These are phyloP conservation scores for Lanmaoa rubissima DNA, from an alignment of 768 basidiomycete species.

Conservation along the genomic window DNA sequence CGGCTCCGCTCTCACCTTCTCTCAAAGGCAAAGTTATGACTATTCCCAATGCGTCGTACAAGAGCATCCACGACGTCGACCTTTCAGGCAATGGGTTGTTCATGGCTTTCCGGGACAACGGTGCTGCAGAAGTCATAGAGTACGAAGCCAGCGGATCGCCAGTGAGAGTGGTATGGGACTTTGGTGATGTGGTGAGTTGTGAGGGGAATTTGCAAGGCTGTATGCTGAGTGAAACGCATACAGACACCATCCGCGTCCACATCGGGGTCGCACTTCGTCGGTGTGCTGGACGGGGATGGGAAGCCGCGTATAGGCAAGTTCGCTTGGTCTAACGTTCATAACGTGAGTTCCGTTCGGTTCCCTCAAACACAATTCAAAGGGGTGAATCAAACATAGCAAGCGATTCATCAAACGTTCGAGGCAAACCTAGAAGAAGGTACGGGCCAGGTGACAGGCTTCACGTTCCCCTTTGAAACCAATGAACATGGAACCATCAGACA, in stretches of 20 bases:
- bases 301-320: slow-evolving; percentile 58
- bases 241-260: slow-evolving; percentile 43
- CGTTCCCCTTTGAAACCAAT: slow-evolving; percentile 63
- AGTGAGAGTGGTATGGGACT: slow-evolving; percentile 49
- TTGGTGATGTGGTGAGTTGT: slow-evolving; percentile 48
- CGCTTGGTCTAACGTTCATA: slow-evolving; percentile 58
- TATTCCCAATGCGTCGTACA: slow-evolving; percentile 46
- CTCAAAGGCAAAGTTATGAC: slow-evolving; percentile 48
- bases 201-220: not conserved
- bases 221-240: not conserved
- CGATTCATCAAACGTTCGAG: slow-evolving; percentile 50
- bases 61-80: slow-evolving; percentile 59
- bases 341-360: slow-evolving; percentile 41
- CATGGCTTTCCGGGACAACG: slow-evolving; percentile 56
- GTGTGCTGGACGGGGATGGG: slow-evolving; percentile 50
- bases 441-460: slow-evolving; percentile 49
- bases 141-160: slow-evolving; percentile 41
- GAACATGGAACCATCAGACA: slow-evolving; percentile 67
- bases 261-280: slow-evolving; percentile 54
- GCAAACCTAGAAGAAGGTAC: slow-evolving; percentile 45
- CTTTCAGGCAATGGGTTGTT: slow-evolving; percentile 55
- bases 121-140: slow-evolving; percentile 54
- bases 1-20: slow-evolving; percentile 47
- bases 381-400: slow-evolving; percentile 41
- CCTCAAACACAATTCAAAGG: not conserved